phyloP scores from a whole-genome alignment of 305 asterid genomes.

The Rubia balearica region DNA sequence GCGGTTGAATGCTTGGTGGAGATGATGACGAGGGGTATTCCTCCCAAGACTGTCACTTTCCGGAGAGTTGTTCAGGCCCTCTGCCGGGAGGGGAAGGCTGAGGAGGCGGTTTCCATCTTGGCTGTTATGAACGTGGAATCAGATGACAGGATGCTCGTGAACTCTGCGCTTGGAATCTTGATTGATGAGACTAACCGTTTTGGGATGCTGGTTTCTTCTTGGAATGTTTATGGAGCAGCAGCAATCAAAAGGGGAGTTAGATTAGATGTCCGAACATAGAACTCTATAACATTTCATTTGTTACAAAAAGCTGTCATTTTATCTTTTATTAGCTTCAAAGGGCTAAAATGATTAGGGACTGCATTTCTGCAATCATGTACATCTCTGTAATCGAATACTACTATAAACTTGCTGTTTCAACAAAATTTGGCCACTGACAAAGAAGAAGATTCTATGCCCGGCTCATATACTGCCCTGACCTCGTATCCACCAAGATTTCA shows the following conservation, averaged over 20 bases:
- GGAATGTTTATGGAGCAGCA: conserved; percentile 10
- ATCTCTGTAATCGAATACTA: background rate
- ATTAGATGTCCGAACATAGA: background rate
- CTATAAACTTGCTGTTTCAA: background rate
- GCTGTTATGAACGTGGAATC: background rate
- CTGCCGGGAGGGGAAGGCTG: background rate
- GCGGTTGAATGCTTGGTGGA: background rate
- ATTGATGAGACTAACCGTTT: conserved; percentile 1
- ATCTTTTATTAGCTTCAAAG: background rate
- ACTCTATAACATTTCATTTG: background rate
- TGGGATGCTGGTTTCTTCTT: conserved; percentile 4
- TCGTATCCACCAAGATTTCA: conserved; percentile 67
- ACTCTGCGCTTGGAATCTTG: background rate
- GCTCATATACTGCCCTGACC: conserved; percentile 91
- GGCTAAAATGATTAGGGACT: background rate
- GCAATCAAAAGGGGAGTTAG: conserved; percentile 4
- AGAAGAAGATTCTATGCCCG: conserved; percentile 44
- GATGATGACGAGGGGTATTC: background rate
- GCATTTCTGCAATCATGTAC: background rate
- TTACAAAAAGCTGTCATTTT: background rate
- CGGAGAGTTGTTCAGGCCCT: conserved; percentile 1
- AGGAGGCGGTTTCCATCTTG: conserved; percentile 1
- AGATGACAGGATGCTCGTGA: background rate
- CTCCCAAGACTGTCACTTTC: conserved; percentile 6
- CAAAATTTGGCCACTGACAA: background rate